Base-by-base conservation (phyloP, 345 rosid genomes). In the Eucalyptus melliodora region DNA sequence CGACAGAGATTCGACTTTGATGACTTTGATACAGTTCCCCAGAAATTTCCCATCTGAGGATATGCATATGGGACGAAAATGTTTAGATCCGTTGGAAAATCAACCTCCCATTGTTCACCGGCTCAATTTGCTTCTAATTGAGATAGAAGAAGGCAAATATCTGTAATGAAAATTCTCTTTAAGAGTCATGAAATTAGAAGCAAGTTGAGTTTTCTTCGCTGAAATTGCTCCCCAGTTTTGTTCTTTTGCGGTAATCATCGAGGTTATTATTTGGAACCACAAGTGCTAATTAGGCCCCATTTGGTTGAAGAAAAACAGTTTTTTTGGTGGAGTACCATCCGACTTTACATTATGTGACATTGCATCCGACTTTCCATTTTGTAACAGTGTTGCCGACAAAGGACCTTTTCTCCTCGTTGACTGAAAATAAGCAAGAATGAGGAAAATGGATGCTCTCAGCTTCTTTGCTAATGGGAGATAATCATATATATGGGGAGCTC, bases 1-100 rank as follows among this genome's bases (percentile, higher is more conserved):
- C 93, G 99, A 77, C 99, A 96, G 89, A 95, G 97, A 93, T 96
- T 93, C 21, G 99, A 98, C 93, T 97, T 94, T n/a, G 99, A 96
- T 88, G 99, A 97, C 92, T 95, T 95, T 44, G 99, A 98, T 90
- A 31, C 94, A 27, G 98, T 95, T 88, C 99, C 99, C 87, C 97
- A 96, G 93, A 98, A 94, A 93, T 98, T 98, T 91, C 93, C 95
- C 87, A 92, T 95, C 88, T 96, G 92, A 95, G 67, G 27, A 23
- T 31, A 72, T 37, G 83, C 83, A 72, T 37, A 37, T 72, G 83
- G 83, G 83, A 72, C 15, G 8, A 40, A 72, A 72, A 72, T 37
- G 82, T 72, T 34, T 34, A 17, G 21, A 37, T 19, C 83, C 27
- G 44, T 37, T 72, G 15, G 24, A 72, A 72, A 37, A 72, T 72